A percentile compares a stretch with the other conserved stretches of the same genome.
These are phyloP conservation scores for Sporothrix luriei DNA, from an alignment of 2,329 filamentous ascomycete genomes.

Conservation along the genomic window DNA sequence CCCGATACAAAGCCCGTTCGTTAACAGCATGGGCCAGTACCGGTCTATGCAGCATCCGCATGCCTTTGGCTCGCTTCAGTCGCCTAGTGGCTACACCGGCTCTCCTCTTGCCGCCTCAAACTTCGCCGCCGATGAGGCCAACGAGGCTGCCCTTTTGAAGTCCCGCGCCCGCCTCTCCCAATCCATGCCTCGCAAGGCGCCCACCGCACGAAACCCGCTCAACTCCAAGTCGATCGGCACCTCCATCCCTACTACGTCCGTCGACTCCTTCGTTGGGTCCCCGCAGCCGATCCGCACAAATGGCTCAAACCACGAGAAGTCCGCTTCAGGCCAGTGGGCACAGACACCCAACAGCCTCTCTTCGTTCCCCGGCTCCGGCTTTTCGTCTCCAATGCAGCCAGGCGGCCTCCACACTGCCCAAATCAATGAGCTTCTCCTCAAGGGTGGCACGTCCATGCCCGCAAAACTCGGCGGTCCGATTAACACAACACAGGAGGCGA, in stretches of 20 bases:
- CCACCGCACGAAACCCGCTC: constrained; percentile 75
- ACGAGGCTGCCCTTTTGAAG: constrained; percentile 59
- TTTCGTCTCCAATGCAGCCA: constrained; percentile 76
- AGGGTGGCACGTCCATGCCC: constrained; percentile 85
- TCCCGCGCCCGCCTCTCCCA: constrained; percentile 61
- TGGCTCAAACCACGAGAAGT: constrained; percentile 72
- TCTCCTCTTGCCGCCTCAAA: constrained; percentile 56
- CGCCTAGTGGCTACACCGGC: constrained; percentile 52
- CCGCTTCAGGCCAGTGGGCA: constrained; percentile 85
- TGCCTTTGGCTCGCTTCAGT: constrained; percentile 59
- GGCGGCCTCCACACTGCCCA: constrained; percentile 67
- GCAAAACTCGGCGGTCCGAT: constrained; percentile 69
- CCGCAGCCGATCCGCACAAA: constrained; percentile 76
- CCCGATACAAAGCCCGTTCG: constrained; percentile 88
- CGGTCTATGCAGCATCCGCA: constrained; percentile 66
- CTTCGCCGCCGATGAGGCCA: constrained; percentile 49
- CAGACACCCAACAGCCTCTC: constrained; percentile 80
- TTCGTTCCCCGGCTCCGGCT: constrained; percentile 85
- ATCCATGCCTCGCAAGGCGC: constrained; percentile 71
- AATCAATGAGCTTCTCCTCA: constrained; percentile 86
- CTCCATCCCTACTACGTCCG: constrained; percentile 66
- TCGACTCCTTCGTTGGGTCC: constrained; percentile 67
- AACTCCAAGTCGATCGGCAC: constrained; percentile 79
- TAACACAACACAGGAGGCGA: constrained; percentile 82
- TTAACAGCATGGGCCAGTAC: constrained; percentile 76